Conservation (phyloP, 1,284 basidiomycete species). For the Ganoderma multipileum region DNA sequence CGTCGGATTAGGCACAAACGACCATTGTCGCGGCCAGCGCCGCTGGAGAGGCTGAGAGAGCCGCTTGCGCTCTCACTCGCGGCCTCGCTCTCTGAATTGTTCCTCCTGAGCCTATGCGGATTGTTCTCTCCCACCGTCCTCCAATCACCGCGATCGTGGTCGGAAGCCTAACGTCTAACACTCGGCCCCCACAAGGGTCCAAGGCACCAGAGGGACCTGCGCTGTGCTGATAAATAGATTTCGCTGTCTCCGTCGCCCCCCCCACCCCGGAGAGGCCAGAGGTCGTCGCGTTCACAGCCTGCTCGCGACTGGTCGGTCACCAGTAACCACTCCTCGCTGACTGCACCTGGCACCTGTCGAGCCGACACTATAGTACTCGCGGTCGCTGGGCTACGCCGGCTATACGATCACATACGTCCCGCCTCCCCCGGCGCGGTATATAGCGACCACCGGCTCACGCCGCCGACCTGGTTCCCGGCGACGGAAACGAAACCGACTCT, state of each 20-base stretch:
- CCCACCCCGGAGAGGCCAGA: constrained; percentile 1
- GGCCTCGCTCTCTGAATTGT: constrained; percentile 4
- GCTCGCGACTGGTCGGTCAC: constrained; percentile 3
- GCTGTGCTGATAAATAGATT: constrained; percentile 14
- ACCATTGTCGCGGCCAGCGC: constrained; percentile 15
- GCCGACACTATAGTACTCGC: constrained; percentile 8
- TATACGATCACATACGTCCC: background rate
- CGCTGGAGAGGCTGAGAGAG: background rate
- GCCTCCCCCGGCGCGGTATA: constrained; percentile 1
- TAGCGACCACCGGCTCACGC: constrained; percentile 4
- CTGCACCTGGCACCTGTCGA: constrained; percentile 2
- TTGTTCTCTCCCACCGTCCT: constrained; percentile 18
- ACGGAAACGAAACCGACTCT: constrained; percentile 4
- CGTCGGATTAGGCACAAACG: constrained; percentile 5
- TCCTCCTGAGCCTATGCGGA: constrained; percentile 9
- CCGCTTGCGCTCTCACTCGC: background rate
- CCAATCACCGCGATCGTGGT: constrained; percentile 12
- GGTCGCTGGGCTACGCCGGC: constrained; percentile 5
- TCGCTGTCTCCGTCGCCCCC: constrained; percentile 3
- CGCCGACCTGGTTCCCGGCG: background rate
- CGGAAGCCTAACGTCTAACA: background rate
- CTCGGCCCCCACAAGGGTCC: background rate
- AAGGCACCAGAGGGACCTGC: background rate
- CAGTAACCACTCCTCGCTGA: background rate
- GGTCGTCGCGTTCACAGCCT: constrained; percentile 30